A percentile compares a stretch with the other conserved stretches of the same genome.
These are phyloP conservation scores for Avena sativa DNA, from an alignment of 176 grass and related monocot species.

Conservation along the genomic window DNA sequence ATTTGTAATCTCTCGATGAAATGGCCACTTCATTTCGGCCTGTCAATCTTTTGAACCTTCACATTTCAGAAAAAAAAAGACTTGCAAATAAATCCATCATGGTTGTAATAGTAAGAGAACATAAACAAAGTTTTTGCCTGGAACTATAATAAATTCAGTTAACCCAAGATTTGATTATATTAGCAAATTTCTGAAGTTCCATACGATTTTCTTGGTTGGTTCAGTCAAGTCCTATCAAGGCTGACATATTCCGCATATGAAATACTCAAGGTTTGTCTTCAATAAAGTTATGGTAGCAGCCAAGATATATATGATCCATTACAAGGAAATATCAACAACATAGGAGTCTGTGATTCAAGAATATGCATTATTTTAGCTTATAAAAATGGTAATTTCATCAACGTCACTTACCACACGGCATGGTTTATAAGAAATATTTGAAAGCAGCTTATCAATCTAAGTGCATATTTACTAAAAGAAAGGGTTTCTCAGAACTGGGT, in stretches of 20 bases:
- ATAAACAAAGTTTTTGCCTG: background rate
- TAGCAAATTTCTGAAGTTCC: constrained; percentile 2
- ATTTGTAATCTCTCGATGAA: constrained; percentile 87
- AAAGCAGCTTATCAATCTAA: constrained; percentile 22
- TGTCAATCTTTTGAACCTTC: constrained; percentile 92
- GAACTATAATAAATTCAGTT: constrained; percentile 2
- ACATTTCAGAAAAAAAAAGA: constrained; percentile 1
- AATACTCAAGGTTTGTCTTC: constrained; percentile 17
- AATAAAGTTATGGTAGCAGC: background rate
- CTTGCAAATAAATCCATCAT: background rate
- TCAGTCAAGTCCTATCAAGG: background rate
- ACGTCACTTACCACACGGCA: background rate
- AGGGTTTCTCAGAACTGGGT: background rate
- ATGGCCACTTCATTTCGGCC: constrained; percentile 68
- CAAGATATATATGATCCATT: constrained; percentile 26
- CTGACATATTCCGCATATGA: constrained; percentile 8
- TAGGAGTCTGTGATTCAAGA: constrained; percentile 10
- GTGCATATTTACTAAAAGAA: background rate
- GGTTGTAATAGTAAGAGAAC: background rate
- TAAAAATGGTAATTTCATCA: background rate
- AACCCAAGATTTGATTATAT: constrained; percentile 14
- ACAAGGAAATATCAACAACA: background rate
- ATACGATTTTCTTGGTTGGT: background rate
- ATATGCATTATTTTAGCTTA: constrained; percentile 10
- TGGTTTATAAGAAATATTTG: background rate